Conservation (phyloP, 2,329 filamentous ascomycete species). For the Metarhizium sp. region DNA sequence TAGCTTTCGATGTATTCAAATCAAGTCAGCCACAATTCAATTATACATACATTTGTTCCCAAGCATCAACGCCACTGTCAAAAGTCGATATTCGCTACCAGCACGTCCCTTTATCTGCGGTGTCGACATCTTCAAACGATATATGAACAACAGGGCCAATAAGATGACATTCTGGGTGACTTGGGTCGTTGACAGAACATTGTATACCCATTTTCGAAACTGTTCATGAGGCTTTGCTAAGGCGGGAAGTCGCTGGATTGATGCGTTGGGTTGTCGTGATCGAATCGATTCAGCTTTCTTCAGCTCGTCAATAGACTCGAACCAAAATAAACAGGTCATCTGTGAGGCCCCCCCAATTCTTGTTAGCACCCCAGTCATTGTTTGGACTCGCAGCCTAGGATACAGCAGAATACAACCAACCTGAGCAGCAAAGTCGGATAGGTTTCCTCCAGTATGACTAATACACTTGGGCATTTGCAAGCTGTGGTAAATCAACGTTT, state of each 20-base stretch:
- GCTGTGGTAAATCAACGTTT: constrained; percentile 44
- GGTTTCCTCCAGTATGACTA: constrained; percentile 62
- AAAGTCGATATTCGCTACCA: constrained; percentile 84
- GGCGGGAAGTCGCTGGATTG: constrained; percentile 47
- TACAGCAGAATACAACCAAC: constrained; percentile 34
- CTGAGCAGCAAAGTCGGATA: constrained; percentile 78
- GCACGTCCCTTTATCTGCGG: constrained; percentile 81
- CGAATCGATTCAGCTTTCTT: constrained; percentile 59
- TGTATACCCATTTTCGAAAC: constrained; percentile 90
- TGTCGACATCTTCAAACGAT: constrained; percentile 84
- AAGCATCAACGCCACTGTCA: constrained; percentile 94
- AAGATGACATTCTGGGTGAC: constrained; percentile 94
- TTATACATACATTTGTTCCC: constrained; percentile 78
- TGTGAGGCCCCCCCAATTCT: constrained; percentile 24
- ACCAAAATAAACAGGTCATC: constrained; percentile 98
- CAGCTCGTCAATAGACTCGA: constrained; percentile 76
- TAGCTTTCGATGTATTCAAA: constrained; percentile 8
- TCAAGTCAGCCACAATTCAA: no score
- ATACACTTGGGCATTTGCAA: constrained; percentile 69
- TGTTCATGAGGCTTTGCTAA: constrained; percentile 69
- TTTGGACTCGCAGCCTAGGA: neutral
- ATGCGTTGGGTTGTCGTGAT: constrained; percentile 27
- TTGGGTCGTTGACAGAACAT: constrained; percentile 85
- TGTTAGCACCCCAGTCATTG: neutral
- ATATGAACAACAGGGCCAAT: constrained; percentile 83